These are phyloP conservation scores for Salix dunnii DNA, from an alignment of 345 rosid genomes.

Conservation along the genomic window DNA sequence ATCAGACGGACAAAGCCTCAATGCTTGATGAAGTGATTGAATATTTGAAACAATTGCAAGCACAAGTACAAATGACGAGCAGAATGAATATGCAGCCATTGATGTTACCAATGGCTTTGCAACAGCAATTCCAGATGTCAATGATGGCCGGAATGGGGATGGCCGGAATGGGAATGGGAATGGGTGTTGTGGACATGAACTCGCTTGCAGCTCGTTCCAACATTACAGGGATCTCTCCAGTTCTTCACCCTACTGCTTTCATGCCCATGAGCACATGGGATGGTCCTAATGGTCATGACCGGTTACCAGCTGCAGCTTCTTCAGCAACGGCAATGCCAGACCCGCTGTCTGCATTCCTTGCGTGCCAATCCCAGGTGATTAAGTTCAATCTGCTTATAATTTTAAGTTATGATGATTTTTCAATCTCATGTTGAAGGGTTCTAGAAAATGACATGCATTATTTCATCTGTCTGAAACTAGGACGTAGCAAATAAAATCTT, in stretches of 20 bases:
- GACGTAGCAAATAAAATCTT: not conserved
- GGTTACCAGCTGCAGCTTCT: conserved; percentile 33
- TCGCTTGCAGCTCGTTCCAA: conserved; percentile 42
- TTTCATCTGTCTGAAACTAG: not conserved
- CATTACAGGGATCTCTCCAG: conserved; percentile 35
- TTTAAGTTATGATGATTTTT: not conserved
- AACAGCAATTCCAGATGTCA: conserved; percentile 80
- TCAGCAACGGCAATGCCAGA: conserved; percentile 43
- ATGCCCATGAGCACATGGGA: conserved; percentile 69
- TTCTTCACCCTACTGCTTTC: conserved; percentile 55
- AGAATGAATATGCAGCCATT: conserved; percentile 69
- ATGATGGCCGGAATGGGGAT: conserved; percentile 69
- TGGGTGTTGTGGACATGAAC: conserved; percentile 70
- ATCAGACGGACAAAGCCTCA: conserved; percentile 91
- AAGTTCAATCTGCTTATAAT: not conserved
- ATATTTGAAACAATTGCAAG: conserved; percentile 83
- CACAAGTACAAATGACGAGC: conserved; percentile 76
- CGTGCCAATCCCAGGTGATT: conserved; percentile 66
- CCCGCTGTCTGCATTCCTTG: conserved; percentile 60
- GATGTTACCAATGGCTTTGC: conserved; percentile 84
- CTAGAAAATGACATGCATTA: not conserved
- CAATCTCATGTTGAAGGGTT: not conserved
- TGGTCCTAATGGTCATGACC: conserved; percentile 30
- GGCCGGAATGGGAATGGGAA: conserved; percentile 51
- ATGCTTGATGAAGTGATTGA: conserved; percentile 98